Evolutionary conservation across 257 asterid genomes (phyloP), one percentile per base, ranked within the genome.

Genomic region (Petrea volubilis): DNA sequence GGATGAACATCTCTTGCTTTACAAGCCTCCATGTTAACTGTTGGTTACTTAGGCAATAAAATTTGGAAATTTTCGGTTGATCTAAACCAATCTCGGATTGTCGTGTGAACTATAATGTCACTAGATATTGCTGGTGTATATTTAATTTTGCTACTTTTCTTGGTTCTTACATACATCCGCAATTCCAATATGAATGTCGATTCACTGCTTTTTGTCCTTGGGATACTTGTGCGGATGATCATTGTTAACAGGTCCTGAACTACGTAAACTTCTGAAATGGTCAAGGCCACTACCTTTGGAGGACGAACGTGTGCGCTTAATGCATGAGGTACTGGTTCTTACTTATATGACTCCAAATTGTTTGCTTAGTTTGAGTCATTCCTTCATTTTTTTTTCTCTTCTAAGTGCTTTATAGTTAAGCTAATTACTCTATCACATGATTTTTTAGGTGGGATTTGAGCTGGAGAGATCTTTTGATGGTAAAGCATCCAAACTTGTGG

Each of bases 261-360:
- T 92, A n/a, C 93, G 98, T 33, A 82, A 83, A 72, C 77, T 95
- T 92, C 81, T 95, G 65, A 89, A 85, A 21, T 92, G 99, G 99
- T 87, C 93, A 4, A 83, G 95, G 82, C 96, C 97, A 46, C 83
- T 95, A 62, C 98, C 99, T 67, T 74, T 95, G 92, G 99, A 95
- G 77, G 97, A 92, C 72, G 98, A 95, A 79, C 85, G 98, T 20
- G 88, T 90, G 75, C 99, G 97, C 73, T 81, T 95, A 76, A 14
- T 95, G 75, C 98, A 88, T 51, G 99, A 95, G 99, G 99, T 95
- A 71, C 68, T 13, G 9, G 2, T 40, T 40, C 38, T 25, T 40
- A 33, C n/a, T 43, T 5, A 63, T 14, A 52, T 24, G 18, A 21
- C 55, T 74, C 33, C 24, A 34, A 14, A 24, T 21, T 59, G 43